phyloP scores from a whole-genome alignment of 2,329 filamentous ascomycete genomes.

The Fusarium mundagurra region DNA sequence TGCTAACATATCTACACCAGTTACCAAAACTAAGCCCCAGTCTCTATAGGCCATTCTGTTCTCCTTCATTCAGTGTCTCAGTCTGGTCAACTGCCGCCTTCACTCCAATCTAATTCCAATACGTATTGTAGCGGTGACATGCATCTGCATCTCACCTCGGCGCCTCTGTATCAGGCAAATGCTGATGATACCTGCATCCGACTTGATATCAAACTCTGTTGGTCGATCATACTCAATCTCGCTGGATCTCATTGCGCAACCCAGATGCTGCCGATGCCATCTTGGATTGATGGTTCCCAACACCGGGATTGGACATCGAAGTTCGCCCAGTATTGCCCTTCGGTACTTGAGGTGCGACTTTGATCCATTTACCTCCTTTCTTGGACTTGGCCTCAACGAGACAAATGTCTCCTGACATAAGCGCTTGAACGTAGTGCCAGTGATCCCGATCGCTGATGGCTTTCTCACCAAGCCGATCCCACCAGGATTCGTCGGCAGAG shows the following conservation, averaged over 20 bases:
- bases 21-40: neutral
- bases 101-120: neutral
- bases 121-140: neutral
- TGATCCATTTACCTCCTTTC: constrained; percentile 24
- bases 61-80: neutral
- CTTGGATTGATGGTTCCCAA: constrained; percentile 1
- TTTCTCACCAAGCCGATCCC: constrained; percentile 8
- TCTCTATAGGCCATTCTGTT: neutral
- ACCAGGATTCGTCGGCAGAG: constrained; percentile 13
- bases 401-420: constrained; percentile 37
- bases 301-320: neutral
- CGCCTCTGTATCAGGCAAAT: neutral
- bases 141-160: neutral
- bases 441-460: constrained; percentile 2
- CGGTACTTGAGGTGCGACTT: constrained; percentile 4
- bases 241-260: constrained; percentile 20
- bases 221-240: neutral
- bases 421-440: constrained; percentile 29
- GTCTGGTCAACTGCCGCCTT: neutral
- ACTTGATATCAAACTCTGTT: neutral
- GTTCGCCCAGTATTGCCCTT: neutral
- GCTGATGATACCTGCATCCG: neutral
- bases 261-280: constrained; percentile 1
- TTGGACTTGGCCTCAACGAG: constrained; percentile 32
- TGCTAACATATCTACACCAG: neutral